Base-by-base conservation (phyloP, 208 protist species). In the Trypanosoma conorhini region DNA sequence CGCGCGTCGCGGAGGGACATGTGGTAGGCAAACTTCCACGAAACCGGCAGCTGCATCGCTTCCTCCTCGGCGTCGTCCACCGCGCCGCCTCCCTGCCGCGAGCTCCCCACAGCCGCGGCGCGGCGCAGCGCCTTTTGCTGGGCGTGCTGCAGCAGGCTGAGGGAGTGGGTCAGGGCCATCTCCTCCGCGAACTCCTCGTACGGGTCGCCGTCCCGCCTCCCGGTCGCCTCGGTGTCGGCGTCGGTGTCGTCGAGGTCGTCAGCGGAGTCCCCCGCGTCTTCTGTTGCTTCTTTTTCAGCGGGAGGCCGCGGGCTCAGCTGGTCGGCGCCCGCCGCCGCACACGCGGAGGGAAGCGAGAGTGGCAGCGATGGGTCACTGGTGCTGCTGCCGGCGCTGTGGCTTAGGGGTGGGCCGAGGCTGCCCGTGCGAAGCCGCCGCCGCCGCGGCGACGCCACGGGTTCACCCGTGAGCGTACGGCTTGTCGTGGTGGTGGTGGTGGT, bases 21-120 rank as follows among this genome's bases (percentile, higher is more conserved):
- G 74, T 89, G 88, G 70, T 85, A 96, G 24, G 88, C 87, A 72
- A 93, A 96, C 74, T 96, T 96, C 86, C 87, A 96, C n/a, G 87
- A 96, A 30, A 93, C 80, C 2, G 85, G 81, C 28, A 83, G 40
- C 24, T 61, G 50, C 38, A 84, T 75, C 7, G 67, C 77, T 46
- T 74, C 78, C 8, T 67, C 74, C n/a, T 79, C 74, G 2, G 24
- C 62, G 30, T 81, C 74, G 19, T 67, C 69, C 61, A 74, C 59
- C 17, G 38, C 57, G n/a, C 40, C 24, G 17, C 62, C 62, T 59
- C 46, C 19, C 22, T 58, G 22, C n/a, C 22, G 1, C 26, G 12
- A 30, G n/a, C 46, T 46, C 30, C 8, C 8, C 30, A 15, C 12
- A 30, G 5, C 24, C n/a, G 15, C 7, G 15, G 13, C 19, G 35